phyloP scores from a whole-genome alignment of 2,329 filamentous ascomycete genomes.

The Juglanconis sp. region DNA sequence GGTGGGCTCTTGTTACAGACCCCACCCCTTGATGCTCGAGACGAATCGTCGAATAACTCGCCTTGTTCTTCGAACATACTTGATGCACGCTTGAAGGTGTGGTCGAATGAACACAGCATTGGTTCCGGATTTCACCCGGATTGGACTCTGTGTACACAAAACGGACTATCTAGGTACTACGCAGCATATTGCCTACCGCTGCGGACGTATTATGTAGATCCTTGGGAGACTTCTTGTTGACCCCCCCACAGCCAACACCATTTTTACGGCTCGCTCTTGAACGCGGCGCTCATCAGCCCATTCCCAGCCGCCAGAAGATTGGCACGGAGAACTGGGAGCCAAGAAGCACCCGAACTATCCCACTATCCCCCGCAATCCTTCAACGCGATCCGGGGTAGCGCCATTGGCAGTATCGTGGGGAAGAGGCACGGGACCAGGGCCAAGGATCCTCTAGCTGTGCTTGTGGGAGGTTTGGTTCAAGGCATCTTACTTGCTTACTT shows the following conservation, averaged over 20 bases:
- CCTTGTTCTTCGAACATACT: background rate
- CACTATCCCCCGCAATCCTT: constrained; percentile 16
- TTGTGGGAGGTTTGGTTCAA: too few relatives aligned
- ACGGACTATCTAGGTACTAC: background rate
- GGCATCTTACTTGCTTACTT: too few relatives aligned
- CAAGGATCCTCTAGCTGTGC: too few relatives aligned
- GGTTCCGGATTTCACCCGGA: background rate
- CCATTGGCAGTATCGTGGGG: constrained; percentile 1
- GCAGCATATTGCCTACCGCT: too few relatives aligned
- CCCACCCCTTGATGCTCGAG: background rate
- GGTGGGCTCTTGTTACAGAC: background rate
- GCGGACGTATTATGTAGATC: background rate
- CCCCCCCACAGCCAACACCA: too few relatives aligned
- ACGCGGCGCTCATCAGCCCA: background rate
- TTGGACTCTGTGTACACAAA: background rate
- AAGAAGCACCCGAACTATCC: constrained; percentile 2
- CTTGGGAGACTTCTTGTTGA: background rate
- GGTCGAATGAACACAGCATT: background rate
- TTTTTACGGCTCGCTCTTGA: background rate
- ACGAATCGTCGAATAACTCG: background rate
- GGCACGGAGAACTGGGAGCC: background rate
- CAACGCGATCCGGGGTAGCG: constrained; percentile 10
- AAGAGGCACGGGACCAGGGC: constrained; percentile 8
- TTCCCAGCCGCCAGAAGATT: constrained; percentile 4
- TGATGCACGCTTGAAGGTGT: too few relatives aligned